Base-by-base conservation (phyloP, 2,329 filamentous ascomycete species). In the Diaporthe citrichinensis region DNA sequence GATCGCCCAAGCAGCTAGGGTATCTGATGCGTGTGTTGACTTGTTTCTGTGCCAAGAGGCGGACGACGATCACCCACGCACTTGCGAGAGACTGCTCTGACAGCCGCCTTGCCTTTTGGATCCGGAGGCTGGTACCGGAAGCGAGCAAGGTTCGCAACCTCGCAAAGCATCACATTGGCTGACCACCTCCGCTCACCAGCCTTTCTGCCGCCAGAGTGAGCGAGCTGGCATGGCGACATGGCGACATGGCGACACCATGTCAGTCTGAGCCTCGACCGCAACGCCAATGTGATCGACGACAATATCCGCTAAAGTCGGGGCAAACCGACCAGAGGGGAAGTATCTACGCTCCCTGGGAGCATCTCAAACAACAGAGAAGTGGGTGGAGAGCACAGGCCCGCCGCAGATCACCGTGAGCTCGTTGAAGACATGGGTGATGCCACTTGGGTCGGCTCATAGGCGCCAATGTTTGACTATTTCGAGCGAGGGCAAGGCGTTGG, bases 401-500 rank as follows among this genome's bases (percentile, higher is more conserved):
- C 39, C 51, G 31, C 53, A 39, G 75, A 72, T 74, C 65, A 28
- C 49, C 51, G 53, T 17, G 49, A n/a, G 31, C 51, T 59, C 65
- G 31, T 59, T 46, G 25, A 25, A 53, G 74, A 61, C 74, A 72
- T 73, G 72, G 75, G 46, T 74, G 15, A 74, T 76, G 72, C 72
- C 75, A 68, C 46, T 51, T 36, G 65, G 46, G 17, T 23, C n/a
- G 72, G 36, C 41, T 55, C 44, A 53, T 36, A 68, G 51, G 65
- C 67, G 75, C 75, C 72, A 53, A 55, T 49, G 49, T 76, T 72
- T 74, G 68, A 72, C 58, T 28, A 74, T 46, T 28, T 57, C 68
- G 65, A 51, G 53, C 68, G 58, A 51, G 25, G 15, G 53, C 72
- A 71, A 59, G 65, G 67, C 58, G 55, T 46, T 39, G 31, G 36